phyloP scores from a whole-genome alignment of 768 basidiomycete species.

The Chalciporus chontae region DNA sequence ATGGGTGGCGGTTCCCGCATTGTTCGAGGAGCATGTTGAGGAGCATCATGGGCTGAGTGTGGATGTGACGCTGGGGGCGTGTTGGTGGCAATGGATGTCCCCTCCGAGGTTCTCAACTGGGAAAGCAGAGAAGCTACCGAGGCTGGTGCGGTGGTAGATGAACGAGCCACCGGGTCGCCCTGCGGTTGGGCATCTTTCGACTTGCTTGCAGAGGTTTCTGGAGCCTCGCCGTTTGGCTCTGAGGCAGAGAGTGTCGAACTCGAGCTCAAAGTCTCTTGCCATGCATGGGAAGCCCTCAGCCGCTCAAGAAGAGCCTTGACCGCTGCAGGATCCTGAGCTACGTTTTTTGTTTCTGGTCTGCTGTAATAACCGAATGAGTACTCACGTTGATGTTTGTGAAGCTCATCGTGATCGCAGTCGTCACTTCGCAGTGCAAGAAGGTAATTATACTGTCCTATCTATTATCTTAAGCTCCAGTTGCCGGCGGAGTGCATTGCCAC shows the following conservation, averaged over 20 bases:
- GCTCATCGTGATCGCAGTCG: constrained; percentile 29
- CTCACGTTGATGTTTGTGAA: constrained; percentile 60
- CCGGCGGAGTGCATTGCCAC: too few species aligned
- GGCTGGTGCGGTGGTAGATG: constrained; percentile 14
- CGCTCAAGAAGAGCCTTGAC: constrained; percentile 71
- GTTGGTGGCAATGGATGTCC: constrained; percentile 10
- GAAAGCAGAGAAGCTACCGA: constrained; percentile 63
- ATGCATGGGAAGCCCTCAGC: constrained; percentile 63
- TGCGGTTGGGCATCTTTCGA: constrained; percentile 4
- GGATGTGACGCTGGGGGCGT: constrained; percentile 10
- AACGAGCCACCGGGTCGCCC: constrained; percentile 2
- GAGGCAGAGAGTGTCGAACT: neutral
- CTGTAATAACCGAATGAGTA: neutral
- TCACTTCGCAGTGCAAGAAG: neutral
- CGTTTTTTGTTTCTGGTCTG: neutral
- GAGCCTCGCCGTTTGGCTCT: constrained; percentile 1
- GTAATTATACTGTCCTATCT: too few species aligned
- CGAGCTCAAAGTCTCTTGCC: constrained; percentile 47
- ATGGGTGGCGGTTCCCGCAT: constrained; percentile 13
- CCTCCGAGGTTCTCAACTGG: constrained; percentile 44
- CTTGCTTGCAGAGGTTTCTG: constrained; percentile 6
- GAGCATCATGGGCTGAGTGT: constrained; percentile 4
- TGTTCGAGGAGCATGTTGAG: constrained; percentile 11
- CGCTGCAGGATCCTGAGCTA: constrained; percentile 55
- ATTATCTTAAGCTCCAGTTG: too few species aligned